Evolutionary conservation across 192 early-diverging fungal species (phyloP).

Genomic region (Thoreauomyces humboldtii): DNA sequence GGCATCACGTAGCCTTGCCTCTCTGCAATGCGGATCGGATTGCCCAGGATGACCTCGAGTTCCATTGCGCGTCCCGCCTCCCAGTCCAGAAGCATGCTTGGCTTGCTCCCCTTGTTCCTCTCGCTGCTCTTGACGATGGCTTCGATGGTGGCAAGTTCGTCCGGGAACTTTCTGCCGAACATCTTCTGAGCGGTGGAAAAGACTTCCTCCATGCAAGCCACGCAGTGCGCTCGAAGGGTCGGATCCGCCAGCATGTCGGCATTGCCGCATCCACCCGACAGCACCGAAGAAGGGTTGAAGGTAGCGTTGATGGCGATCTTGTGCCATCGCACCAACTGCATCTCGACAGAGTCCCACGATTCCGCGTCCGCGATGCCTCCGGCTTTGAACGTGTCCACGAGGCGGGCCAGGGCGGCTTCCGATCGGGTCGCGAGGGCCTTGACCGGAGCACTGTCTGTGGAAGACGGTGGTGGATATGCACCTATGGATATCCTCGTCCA

Average conservation of each 20-base stretch:
- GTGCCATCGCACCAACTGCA: conserved; percentile 34
- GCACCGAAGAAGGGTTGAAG: conserved; percentile 34
- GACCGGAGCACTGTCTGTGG: background rate
- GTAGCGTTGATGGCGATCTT: conserved; percentile 36
- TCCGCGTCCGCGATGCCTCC: conserved; percentile 28
- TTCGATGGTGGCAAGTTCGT: conserved; percentile 29
- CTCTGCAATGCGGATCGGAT: conserved; percentile 46
- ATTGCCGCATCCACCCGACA: conserved; percentile 20
- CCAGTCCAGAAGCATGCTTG: conserved; percentile 65
- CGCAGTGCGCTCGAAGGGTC: conserved; percentile 4
- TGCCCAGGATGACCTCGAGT: conserved; percentile 52
- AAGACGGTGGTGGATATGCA: background rate
- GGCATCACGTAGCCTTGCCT: conserved; percentile 41
- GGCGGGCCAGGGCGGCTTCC: background rate
- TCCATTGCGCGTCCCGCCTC: conserved; percentile 49
- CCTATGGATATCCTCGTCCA: conserved; percentile 31
- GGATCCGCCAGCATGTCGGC: conserved; percentile 23
- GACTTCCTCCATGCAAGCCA: conserved; percentile 29
- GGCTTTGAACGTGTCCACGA: background rate
- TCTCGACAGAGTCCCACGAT: background rate
- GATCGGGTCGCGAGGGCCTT: background rate
- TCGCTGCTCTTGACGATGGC: conserved; percentile 31
- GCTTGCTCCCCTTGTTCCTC: conserved; percentile 27
- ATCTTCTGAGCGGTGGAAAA: conserved; percentile 10
- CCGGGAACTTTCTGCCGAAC: background rate